These are phyloP conservation scores for Crinitomyces ghanaensis DNA, from an alignment of 805 yeast genomes.

Conservation along the genomic window DNA sequence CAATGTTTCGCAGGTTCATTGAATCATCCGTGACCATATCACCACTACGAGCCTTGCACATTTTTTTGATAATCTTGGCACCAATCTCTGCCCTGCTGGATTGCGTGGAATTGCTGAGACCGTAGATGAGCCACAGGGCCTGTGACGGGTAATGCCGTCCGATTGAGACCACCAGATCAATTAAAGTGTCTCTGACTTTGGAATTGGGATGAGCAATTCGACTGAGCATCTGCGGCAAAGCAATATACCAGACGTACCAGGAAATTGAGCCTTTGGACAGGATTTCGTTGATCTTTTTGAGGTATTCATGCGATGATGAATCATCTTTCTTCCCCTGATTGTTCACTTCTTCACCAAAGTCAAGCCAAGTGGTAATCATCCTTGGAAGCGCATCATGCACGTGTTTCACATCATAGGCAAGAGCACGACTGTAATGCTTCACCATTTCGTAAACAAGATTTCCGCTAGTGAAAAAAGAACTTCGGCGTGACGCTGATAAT, in stretches of 20 bases:
- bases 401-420: conserved; percentile 50
- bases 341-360: conserved; percentile 37
- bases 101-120: conserved; percentile 50
- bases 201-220: conserved; percentile 56
- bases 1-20: too few relatives aligned
- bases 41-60: conserved; percentile 22
- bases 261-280: background rate
- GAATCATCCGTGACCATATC: too few relatives aligned
- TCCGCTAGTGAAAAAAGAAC: conserved; percentile 22
- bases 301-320: background rate
- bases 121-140: conserved; percentile 73
- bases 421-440: conserved; percentile 44
- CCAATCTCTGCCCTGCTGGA: conserved; percentile 35
- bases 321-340: too few relatives aligned
- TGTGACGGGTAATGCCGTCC: conserved; percentile 64
- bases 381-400: conserved; percentile 81
- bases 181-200: conserved; percentile 43
- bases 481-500: conserved; percentile 22
- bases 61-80: conserved; percentile 28
- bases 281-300: background rate
- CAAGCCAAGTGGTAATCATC: conserved; percentile 84
- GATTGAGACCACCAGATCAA: conserved; percentile 46
- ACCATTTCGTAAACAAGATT: conserved; percentile 45
- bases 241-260: conserved; percentile 54
- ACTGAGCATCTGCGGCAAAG: conserved; percentile 75